phyloP scores from a whole-genome alignment of 2,329 filamentous ascomycete genomes.

The Clarireedia hainanense region DNA sequence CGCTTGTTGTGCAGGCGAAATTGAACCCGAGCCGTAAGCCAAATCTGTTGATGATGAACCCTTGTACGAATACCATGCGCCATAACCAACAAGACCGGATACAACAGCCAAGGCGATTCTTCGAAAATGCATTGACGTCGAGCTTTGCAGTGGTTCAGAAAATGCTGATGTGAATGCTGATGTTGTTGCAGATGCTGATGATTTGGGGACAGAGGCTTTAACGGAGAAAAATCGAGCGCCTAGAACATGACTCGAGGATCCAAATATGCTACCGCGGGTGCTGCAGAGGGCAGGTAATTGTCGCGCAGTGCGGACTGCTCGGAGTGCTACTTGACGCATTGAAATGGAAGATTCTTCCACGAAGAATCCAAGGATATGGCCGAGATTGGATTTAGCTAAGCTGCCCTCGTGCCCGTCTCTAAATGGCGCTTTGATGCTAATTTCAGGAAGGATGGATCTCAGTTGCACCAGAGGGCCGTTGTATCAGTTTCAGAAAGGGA shows the following conservation, averaged over 20 bases:
- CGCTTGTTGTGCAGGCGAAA: conserved; percentile 24
- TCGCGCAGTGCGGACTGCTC: conserved; percentile 60
- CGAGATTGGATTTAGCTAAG: conserved; percentile 5
- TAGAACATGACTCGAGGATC: conserved; percentile 35
- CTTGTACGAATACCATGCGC: conserved; percentile 68
- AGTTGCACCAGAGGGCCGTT: too few species aligned
- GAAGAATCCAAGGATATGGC: not conserved
- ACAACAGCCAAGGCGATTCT: conserved; percentile 59
- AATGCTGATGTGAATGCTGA: conserved; percentile 20
- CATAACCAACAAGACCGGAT: conserved; percentile 62
- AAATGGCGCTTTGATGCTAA: conserved; percentile 5
- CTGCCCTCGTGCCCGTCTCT: not conserved
- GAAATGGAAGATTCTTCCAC: conserved; percentile 23
- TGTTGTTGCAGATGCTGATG: conserved; percentile 15
- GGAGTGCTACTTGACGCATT: conserved; percentile 69
- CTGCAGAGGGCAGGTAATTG: conserved; percentile 53
- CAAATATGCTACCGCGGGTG: conserved; percentile 37
- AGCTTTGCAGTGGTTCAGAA: conserved; percentile 12
- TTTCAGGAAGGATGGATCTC: too few species aligned
- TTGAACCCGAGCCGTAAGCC: conserved; percentile 1
- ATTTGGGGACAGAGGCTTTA: conserved; percentile 7
- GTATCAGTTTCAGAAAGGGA: not conserved
- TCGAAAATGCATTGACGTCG: conserved; percentile 65
- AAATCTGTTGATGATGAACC: conserved; percentile 22
- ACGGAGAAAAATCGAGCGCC: conserved; percentile 38